Evolutionary conservation across 2,329 filamentous ascomycete species (phyloP).

Genomic region (Leptodontidium sp.): DNA sequence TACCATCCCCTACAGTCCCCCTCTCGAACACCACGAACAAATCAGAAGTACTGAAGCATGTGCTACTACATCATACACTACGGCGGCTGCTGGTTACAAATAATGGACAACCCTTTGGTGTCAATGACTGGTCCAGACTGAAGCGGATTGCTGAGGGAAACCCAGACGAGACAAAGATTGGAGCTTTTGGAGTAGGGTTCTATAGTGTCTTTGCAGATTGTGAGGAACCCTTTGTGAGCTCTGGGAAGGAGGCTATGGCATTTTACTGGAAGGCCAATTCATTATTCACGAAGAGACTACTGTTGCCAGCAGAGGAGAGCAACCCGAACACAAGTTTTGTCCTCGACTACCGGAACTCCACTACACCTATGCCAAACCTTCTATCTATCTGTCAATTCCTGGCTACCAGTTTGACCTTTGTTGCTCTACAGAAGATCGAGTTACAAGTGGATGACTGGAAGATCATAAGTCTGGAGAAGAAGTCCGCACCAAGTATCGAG

Average conservation of each 20-base stretch:
- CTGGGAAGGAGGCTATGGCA: constrained; percentile 91
- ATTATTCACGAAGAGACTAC: constrained; percentile 87
- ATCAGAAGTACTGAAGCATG: constrained; percentile 81
- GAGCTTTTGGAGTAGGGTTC: constrained; percentile 97
- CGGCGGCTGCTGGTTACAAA: constrained; percentile 91
- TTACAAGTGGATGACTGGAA: constrained; percentile 90
- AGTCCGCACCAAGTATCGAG: constrained; percentile 78
- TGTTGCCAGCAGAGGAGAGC: constrained; percentile 71
- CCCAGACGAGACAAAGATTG: constrained; percentile 98
- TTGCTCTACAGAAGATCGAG: constrained; percentile 86
- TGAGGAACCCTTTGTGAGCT: constrained; percentile 96
- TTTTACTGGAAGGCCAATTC: constrained; percentile 99
- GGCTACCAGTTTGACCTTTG: constrained; percentile 94
- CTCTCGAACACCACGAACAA: constrained; percentile 67
- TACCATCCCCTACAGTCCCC: constrained; percentile 81
- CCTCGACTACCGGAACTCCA: constrained; percentile 89
- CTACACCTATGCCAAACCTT: constrained; percentile 85
- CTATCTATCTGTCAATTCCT: constrained; percentile 90
- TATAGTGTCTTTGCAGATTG: constrained; percentile 99
- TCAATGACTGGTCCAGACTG: constrained; percentile 90
- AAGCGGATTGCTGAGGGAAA: constrained; percentile 99
- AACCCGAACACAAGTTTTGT: constrained; percentile 87
- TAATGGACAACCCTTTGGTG: constrained; percentile 85
- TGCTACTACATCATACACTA: constrained; percentile 84
- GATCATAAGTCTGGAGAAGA: constrained; percentile 82